phyloP scores from a whole-genome alignment of 2,329 filamentous ascomycete species.

The Chalaropsis thielavioides region DNA sequence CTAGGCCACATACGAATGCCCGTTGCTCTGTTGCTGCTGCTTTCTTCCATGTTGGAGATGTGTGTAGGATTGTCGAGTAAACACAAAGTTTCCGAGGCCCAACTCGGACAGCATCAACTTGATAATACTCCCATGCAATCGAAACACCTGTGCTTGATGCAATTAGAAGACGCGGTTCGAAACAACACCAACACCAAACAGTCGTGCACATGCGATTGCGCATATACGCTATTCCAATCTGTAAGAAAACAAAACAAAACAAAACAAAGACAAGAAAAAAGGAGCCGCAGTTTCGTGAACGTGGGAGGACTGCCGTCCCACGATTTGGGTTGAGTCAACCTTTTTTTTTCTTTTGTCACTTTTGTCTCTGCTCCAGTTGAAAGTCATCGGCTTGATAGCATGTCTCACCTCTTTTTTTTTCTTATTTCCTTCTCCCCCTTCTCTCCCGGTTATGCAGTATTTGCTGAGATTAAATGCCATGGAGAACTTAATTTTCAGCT shows the following conservation, averaged over 20 bases:
- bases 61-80: no score
- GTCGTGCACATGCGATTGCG: neutral
- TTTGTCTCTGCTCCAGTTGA: neutral
- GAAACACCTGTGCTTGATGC: no score
- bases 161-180: no score
- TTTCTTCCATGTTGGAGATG: no score
- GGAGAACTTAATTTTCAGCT: neutral
- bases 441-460: no score
- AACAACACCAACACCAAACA: neutral
- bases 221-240: neutral
- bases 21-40: neutral
- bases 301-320: neutral
- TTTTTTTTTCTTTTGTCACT: no score
- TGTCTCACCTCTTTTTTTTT: neutral
- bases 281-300: neutral
- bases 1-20: neutral
- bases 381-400: neutral
- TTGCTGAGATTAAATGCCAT: no score
- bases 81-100: no score
- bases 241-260: neutral
- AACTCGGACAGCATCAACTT: no score
- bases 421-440: neutral
- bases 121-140: no score
- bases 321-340: neutral
- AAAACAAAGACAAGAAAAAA: neutral